phyloP scores from a whole-genome alignment of 768 basidiomycete genomes.

The Pleurotus pulmonarius region DNA sequence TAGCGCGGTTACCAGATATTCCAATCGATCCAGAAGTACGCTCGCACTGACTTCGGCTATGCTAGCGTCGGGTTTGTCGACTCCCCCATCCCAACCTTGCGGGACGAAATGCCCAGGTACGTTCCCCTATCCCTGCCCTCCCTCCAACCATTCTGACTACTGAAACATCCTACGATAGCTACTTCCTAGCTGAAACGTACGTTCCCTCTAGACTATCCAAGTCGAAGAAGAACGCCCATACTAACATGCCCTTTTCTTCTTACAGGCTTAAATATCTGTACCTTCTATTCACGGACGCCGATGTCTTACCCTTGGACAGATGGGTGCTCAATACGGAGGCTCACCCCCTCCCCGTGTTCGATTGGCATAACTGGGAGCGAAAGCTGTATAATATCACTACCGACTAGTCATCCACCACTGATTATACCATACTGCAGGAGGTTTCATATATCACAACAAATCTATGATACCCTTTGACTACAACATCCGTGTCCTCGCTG shows the following conservation, averaged over 20 bases:
- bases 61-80: constrained; percentile 39
- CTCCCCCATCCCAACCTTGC: constrained; percentile 18
- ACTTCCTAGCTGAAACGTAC: constrained; percentile 43
- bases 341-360: constrained; percentile 74
- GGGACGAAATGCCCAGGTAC: constrained; percentile 54
- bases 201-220: constrained; percentile 8
- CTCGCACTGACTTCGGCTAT: constrained; percentile 43
- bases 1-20: constrained; percentile 30
- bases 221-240: neutral
- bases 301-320: constrained; percentile 46
- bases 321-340: constrained; percentile 70
- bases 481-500: too few relatives aligned
- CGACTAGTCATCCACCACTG: too few relatives aligned
- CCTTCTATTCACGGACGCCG: constrained; percentile 62
- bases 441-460: too few relatives aligned
- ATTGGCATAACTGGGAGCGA: constrained; percentile 57
- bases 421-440: too few relatives aligned
- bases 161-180: constrained; percentile 18
- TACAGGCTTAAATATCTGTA: constrained; percentile 65
- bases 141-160: neutral
- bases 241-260: neutral
- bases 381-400: constrained; percentile 33
- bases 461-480: too few relatives aligned
- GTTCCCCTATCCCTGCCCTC: constrained; percentile 11
- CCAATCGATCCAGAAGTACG: constrained; percentile 44